Evolutionary conservation across 2,329 filamentous ascomycete genomes (phyloP), one percentile per base, ranked within the genome.

Genomic region (Fonsecaea monophora): DNA sequence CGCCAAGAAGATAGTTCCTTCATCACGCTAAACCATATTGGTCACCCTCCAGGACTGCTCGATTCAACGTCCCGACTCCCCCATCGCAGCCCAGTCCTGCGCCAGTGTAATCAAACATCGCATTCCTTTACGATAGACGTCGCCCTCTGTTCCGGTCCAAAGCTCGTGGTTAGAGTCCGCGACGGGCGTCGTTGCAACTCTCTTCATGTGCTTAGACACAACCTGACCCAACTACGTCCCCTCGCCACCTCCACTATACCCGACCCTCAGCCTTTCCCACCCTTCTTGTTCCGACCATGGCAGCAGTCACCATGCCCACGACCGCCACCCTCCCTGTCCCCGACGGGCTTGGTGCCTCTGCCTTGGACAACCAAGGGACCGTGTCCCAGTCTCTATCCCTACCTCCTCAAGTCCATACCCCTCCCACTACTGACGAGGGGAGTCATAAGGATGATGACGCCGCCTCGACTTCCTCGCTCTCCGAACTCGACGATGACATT

Each of bases 391-490:
- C 70, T 30, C 45, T 67, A 32, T 62, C 60, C 30, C 9, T 21
- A 10, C 64, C 61, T 32, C 62, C 67, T 60, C 69, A 72, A 65
- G 69, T 73, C 40, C 70, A 72, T 53, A 73, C 71, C 60, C 72
- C 72, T 60, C 72, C 72, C 18, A 72, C 68, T 13, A 73, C 71
- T 37, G 71, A 73, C 67, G 71, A 72, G 62, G 70, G 63, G 15
- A 73, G 72, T 64, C 72, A 81, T 72, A 82, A 81, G 70, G 77
- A 80, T 66, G 77, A 73, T 60, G 77, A 78, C 54, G 79, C 80
- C 67, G 78, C 77, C 34, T 76, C 79, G 40, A 76, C 77, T 66
- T 71, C 71, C 42, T 70, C 68, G 68, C 65, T 73, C 63, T 71
- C 70, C 71, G 72, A 73, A 60, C 63, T 68, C 61, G 68, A 66